Conservation (phyloP, 805 yeast genomes). For the Cyberlindnera amylophila region DNA sequence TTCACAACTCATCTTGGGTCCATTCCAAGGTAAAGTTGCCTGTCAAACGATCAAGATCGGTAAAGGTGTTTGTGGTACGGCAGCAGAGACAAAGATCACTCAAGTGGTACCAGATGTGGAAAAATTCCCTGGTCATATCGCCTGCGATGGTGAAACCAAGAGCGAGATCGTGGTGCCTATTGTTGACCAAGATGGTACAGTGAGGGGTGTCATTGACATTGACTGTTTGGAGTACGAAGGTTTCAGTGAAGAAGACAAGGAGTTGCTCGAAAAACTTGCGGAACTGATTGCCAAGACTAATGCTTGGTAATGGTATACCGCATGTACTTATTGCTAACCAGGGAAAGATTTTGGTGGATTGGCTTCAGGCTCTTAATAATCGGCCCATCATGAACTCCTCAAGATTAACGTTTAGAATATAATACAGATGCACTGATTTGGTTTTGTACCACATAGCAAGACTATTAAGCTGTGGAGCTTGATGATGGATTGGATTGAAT, state of each 20-base stretch:
- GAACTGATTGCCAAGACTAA: constrained; percentile 48
- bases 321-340: too few relatives aligned
- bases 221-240: constrained; percentile 69
- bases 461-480: too few relatives aligned
- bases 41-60: constrained; percentile 81
- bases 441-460: too few relatives aligned
- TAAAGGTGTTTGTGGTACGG: constrained; percentile 88
- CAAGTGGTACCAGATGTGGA: constrained; percentile 79
- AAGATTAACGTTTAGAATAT: too few relatives aligned
- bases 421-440: too few relatives aligned
- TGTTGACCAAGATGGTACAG: constrained; percentile 34
- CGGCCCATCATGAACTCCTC: too few relatives aligned
- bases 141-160: constrained; percentile 93
- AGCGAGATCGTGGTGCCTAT: constrained; percentile 94
- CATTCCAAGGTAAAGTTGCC: constrained; percentile 96
- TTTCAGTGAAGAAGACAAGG: constrained; percentile 60
- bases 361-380: too few relatives aligned
- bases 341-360: too few relatives aligned
- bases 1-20: constrained; percentile 68
- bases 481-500: too few relatives aligned
- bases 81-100: constrained; percentile 55
- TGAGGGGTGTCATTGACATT: constrained; percentile 79
- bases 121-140: constrained; percentile 86
- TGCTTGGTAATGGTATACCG: constrained; percentile 42
- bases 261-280: constrained; percentile 59